These are phyloP conservation scores for Rosa persica DNA, from an alignment of 306 rosid species.

Conservation along the genomic window DNA sequence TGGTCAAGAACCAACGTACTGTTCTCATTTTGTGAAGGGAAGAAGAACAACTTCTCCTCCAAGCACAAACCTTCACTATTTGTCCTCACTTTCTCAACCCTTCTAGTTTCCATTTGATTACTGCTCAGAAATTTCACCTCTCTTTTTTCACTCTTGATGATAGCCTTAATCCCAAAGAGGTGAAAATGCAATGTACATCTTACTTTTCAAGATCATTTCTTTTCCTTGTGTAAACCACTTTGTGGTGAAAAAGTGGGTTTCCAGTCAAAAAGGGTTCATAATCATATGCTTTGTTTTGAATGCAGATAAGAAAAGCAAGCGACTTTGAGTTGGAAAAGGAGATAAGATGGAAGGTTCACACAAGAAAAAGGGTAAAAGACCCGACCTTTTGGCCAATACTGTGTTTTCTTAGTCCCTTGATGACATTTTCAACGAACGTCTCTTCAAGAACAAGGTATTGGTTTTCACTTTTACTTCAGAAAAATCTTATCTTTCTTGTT, in stretches of 20 bases:
- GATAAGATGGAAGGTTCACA: not conserved
- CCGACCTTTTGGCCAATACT: constrained; percentile 11
- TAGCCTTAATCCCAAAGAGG: not conserved
- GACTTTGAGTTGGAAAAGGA: not conserved
- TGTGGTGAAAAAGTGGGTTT: not conserved
- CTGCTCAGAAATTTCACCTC: not conserved
- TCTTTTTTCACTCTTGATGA: not conserved
- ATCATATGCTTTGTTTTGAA: not conserved
- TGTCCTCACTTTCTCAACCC: not conserved
- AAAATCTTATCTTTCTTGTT: not conserved
- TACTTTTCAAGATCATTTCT: not conserved
- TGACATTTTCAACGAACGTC: constrained; percentile 40
- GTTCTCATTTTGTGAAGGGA: too few relatives aligned
- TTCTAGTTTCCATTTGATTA: not conserved
- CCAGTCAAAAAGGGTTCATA: not conserved
- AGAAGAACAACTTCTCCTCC: not conserved
- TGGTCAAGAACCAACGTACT: not conserved
- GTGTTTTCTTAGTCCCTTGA: constrained; percentile 56
- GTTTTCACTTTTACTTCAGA: not conserved
- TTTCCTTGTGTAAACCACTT: not conserved
- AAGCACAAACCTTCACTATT: not conserved
- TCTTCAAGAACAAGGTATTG: constrained; percentile 38
- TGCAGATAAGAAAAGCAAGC: not conserved
- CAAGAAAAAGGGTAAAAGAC: not conserved
- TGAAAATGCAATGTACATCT: not conserved